Conservation (phyloP, 192 early-diverging fungal genomes). For the Mortierella alpina region DNA sequence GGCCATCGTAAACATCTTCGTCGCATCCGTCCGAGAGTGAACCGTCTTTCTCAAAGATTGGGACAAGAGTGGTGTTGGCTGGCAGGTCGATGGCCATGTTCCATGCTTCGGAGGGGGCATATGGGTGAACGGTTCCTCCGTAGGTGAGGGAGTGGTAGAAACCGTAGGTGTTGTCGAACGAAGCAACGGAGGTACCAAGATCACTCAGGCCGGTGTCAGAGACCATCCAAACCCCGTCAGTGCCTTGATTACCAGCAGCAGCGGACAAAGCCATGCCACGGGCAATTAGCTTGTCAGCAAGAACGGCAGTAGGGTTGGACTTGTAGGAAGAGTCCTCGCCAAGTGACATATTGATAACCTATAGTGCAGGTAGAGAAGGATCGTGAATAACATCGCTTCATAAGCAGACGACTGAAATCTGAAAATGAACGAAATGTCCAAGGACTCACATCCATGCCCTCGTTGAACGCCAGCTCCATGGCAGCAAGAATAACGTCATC, state of each 20-base stretch:
- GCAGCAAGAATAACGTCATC: slow-evolving; percentile 69
- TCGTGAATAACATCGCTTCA: background rate
- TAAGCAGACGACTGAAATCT: too few species aligned
- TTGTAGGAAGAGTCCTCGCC: slow-evolving; percentile 67
- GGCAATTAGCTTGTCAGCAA: slow-evolving; percentile 54
- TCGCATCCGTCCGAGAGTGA: slow-evolving; percentile 27
- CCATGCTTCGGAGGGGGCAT: slow-evolving; percentile 9
- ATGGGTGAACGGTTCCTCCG: slow-evolving; percentile 9
- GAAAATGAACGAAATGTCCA: slow-evolving; percentile 5
- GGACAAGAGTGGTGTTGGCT: slow-evolving; percentile 23
- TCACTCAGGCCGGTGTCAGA: slow-evolving; percentile 65
- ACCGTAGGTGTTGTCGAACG: slow-evolving; percentile 58
- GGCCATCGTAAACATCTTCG: background rate
- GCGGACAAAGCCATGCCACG: slow-evolving; percentile 68
- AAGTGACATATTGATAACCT: slow-evolving; percentile 66
- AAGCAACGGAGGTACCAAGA: slow-evolving; percentile 67
- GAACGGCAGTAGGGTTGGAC: slow-evolving; percentile 57
- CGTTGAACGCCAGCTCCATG: slow-evolving; percentile 53
- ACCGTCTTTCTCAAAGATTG: background rate
- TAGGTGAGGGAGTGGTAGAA: slow-evolving; percentile 19
- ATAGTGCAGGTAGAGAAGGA: too few species aligned
- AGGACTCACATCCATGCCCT: slow-evolving; percentile 61
- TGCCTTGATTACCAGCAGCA: slow-evolving; percentile 79
- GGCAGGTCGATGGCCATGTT: slow-evolving; percentile 41
- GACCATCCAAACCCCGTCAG: slow-evolving; percentile 66